Evolutionary conservation across 129 eudicot species (phyloP).

Genomic region (Tanacetum coccineum): DNA sequence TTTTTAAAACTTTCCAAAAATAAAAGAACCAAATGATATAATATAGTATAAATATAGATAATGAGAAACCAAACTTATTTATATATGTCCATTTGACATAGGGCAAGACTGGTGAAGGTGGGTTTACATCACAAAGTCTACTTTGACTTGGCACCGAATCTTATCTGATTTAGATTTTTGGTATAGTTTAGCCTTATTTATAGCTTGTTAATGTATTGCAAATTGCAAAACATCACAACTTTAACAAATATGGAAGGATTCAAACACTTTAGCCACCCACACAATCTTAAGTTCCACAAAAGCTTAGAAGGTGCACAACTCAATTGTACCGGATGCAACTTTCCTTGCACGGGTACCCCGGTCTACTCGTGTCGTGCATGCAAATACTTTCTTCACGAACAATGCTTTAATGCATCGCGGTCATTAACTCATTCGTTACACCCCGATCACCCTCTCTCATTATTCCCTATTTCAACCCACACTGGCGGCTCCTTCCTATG

Average conservation of each 20-base stretch:
- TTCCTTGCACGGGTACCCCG: conserved; percentile 18
- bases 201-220: conserved; percentile 6
- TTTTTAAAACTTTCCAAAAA: too few relatives aligned
- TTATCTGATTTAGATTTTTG: not conserved
- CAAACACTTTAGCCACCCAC: conserved; percentile 29
- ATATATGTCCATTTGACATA: too few relatives aligned
- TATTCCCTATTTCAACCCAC: conserved; percentile 22
- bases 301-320: conserved; percentile 21
- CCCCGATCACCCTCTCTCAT: conserved; percentile 19
- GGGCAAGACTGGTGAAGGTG: too few relatives aligned
- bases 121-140: too few relatives aligned
- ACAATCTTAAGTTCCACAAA: conserved; percentile 22
- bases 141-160: too few relatives aligned
- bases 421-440: conserved; percentile 22
- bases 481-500: conserved; percentile 2
- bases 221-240: not conserved
- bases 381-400: conserved; percentile 24
- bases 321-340: conserved; percentile 28
- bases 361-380: conserved; percentile 20
- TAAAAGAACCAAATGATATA: too few relatives aligned
- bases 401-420: conserved; percentile 16
- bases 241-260: not conserved
- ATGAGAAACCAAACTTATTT: too few relatives aligned
- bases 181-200: not conserved
- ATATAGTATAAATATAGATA: too few relatives aligned